Evolutionary conservation across 352 stramenopile genomes (phyloP).

Genomic region (Globisporangium iwayamae): DNA sequence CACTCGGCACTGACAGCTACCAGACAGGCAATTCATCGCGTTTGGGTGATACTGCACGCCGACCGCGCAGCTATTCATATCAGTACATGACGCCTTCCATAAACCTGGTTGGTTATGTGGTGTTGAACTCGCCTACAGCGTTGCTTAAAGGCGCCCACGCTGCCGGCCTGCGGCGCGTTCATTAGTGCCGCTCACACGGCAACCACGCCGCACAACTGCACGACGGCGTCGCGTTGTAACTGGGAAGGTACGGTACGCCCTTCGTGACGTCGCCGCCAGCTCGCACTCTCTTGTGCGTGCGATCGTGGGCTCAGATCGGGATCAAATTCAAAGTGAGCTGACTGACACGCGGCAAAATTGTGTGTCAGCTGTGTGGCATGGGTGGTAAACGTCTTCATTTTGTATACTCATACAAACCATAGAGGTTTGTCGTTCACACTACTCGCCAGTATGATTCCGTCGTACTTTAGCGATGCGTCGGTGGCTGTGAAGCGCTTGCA

Average conservation of each 20-base stretch:
- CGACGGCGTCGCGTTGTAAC: neutral
- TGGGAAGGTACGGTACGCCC: neutral
- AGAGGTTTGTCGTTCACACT: too few species aligned
- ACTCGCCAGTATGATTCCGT: too few species aligned
- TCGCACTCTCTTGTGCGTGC: neutral
- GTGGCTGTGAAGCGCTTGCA: neutral
- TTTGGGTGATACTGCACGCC: too few species aligned
- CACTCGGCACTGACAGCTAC: too few species aligned
- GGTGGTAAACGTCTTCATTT: too few species aligned
- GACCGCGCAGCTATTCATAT: too few species aligned
- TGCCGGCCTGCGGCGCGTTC: neutral
- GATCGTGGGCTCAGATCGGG: constrained; percentile 4
- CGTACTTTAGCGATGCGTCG: too few species aligned
- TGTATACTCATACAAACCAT: too few species aligned
- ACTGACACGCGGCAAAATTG: constrained; percentile 7
- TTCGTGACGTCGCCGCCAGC: neutral
- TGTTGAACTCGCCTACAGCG: neutral
- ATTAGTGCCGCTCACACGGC: neutral
- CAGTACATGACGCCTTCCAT: too few species aligned
- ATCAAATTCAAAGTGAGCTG: neutral
- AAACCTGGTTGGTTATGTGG: too few species aligned
- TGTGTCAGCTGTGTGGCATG: too few species aligned
- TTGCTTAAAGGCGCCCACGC: neutral
- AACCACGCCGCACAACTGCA: neutral
- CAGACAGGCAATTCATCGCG: too few species aligned